phyloP scores from a whole-genome alignment of 2,329 filamentous ascomycete species.

The Cladosporium halotolerans region DNA sequence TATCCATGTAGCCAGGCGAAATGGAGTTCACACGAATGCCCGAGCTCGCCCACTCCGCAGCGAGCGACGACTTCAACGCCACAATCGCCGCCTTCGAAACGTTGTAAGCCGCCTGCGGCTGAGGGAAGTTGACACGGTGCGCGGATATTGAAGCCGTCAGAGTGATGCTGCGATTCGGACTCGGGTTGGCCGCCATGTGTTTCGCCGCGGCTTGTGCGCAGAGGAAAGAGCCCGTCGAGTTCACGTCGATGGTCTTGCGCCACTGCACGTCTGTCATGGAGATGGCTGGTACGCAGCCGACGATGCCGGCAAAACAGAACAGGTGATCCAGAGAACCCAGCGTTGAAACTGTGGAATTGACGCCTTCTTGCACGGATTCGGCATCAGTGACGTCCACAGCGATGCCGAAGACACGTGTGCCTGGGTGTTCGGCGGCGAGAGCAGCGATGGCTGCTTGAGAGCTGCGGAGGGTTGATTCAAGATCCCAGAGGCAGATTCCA shows the following conservation, averaged over 20 bases:
- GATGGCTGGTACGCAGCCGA: constrained; percentile 55
- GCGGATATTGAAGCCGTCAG: constrained; percentile 64
- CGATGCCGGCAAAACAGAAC: constrained; percentile 63
- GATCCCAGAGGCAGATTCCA: constrained; percentile 56
- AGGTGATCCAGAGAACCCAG: constrained; percentile 52
- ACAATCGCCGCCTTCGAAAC: constrained; percentile 63
- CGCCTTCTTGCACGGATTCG: constrained; percentile 39
- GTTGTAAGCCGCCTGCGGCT: constrained; percentile 68
- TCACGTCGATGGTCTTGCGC: constrained; percentile 61
- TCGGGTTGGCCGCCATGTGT: constrained; percentile 45
- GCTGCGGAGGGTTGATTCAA: constrained; percentile 39
- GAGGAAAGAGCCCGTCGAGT: constrained; percentile 64
- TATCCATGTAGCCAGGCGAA: constrained; percentile 72
- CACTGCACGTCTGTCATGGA: constrained; percentile 55
- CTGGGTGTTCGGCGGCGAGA: constrained; percentile 51
- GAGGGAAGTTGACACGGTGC: constrained; percentile 64
- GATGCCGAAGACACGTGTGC: constrained; percentile 44
- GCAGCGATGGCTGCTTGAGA: constrained; percentile 38
- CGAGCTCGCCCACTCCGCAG: constrained; percentile 65
- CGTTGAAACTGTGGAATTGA: constrained; percentile 34
- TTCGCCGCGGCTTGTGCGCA: constrained; percentile 59
- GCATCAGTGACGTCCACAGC: constrained; percentile 56
- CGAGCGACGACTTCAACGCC: constrained; percentile 57
- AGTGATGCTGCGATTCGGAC: constrained; percentile 47
- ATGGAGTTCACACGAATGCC: constrained; percentile 68